Percentiles rank a stretch among this genome's conserved stretches.
Conservation (phyloP, 2,329 filamentous ascomycete species). For the Bisporella sp. region DNA sequence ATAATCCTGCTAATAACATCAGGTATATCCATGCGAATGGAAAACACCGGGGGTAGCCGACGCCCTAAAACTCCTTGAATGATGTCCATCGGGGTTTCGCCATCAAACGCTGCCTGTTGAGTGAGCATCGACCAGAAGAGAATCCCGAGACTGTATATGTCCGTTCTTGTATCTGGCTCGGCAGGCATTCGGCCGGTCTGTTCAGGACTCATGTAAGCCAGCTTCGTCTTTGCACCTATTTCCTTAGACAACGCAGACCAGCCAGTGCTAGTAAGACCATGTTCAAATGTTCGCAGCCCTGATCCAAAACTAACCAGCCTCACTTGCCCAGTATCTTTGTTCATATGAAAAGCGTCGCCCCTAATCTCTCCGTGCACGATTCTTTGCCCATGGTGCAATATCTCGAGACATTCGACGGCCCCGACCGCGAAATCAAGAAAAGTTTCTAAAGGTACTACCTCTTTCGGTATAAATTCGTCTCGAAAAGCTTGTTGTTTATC, state of each 20-base stretch:
- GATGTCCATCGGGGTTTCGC: conserved; percentile 75
- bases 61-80: conserved; percentile 83
- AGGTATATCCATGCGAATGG: conserved; percentile 74
- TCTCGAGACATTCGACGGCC: conserved; percentile 76
- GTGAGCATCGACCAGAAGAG: conserved; percentile 83
- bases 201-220: conserved; percentile 89
- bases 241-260: conserved; percentile 82
- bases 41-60: conserved; percentile 69
- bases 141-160: conserved; percentile 88
- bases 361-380: conserved; percentile 88
- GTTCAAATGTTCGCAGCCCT: conserved; percentile 81
- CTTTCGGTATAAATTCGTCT: conserved; percentile 37
- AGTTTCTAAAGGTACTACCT: conserved; percentile 61
- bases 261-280: conserved; percentile 76
- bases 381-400: conserved; percentile 82
- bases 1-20: conserved; percentile 77
- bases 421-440: conserved; percentile 92
- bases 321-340: conserved; percentile 60
- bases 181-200: conserved; percentile 90
- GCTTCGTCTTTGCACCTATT: conserved; percentile 78
- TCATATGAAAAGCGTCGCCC: conserved; percentile 86
- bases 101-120: conserved; percentile 73
- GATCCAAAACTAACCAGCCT: conserved; percentile 82
- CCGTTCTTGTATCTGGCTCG: conserved; percentile 84
- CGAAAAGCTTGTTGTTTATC: conserved; percentile 33